Evolutionary conservation across 1,284 basidiomycete species (phyloP).

Genomic region (Sporisorium exsertum): DNA sequence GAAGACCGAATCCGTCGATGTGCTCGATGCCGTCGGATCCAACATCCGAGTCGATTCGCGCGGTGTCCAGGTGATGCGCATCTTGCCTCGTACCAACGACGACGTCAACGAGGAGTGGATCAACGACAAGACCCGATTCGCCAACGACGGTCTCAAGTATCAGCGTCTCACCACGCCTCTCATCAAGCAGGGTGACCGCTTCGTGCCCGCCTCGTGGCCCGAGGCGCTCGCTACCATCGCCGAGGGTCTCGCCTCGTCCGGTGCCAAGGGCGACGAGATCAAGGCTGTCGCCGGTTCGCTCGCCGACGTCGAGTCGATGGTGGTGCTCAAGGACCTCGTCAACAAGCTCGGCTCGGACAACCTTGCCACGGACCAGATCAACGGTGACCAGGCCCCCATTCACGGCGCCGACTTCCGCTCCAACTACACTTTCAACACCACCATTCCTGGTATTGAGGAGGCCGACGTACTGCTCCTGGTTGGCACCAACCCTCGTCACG

Average conservation of each 20-base stretch:
- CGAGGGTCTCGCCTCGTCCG: slow-evolving; percentile 81
- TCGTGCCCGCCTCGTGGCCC: slow-evolving; percentile 92
- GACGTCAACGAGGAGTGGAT: slow-evolving; percentile 99
- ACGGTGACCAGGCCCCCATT: slow-evolving; percentile 77
- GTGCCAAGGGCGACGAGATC: slow-evolving; percentile 93
- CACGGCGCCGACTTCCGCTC: slow-evolving; percentile 91
- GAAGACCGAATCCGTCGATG: slow-evolving; percentile 96
- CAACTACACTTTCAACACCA: slow-evolving; percentile 97
- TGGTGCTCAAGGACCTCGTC: slow-evolving; percentile 91
- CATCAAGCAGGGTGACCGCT: slow-evolving; percentile 89
- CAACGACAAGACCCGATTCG: slow-evolving; percentile 97
- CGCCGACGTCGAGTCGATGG: slow-evolving; percentile 93
- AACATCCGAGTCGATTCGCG: slow-evolving; percentile 98
- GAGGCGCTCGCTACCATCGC: slow-evolving; percentile 85
- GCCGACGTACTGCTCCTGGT: slow-evolving; percentile 94
- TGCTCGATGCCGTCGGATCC: slow-evolving; percentile 96
- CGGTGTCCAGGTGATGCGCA: slow-evolving; percentile 94
- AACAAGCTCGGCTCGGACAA: slow-evolving; percentile 97
- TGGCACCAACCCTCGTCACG: slow-evolving; percentile 96
- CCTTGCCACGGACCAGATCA: slow-evolving; percentile 81
- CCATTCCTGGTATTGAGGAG: slow-evolving; percentile 88
- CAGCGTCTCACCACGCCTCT: slow-evolving; percentile 94
- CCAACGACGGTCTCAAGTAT: slow-evolving; percentile 93
- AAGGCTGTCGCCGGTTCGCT: slow-evolving; percentile 92
- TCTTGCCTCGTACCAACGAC: slow-evolving; percentile 95